phyloP scores from a whole-genome alignment of 108 stramenopile genomes.

The Skeletonema menzelii region DNA sequence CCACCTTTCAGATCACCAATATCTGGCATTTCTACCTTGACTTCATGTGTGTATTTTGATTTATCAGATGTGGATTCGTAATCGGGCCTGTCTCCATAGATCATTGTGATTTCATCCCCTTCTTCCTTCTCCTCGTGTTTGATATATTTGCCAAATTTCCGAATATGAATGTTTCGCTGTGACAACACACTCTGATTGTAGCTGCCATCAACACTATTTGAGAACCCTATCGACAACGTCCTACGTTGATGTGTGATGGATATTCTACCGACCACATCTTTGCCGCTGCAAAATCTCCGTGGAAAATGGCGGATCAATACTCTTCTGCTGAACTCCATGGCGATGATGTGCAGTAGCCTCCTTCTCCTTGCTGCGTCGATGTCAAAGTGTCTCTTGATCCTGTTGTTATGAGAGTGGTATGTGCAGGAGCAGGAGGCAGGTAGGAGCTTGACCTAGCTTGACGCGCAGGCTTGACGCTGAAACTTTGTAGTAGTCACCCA shows the following conservation, averaged over 20 bases:
- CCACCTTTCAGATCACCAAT: slow-evolving; percentile 18
- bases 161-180: neutral
- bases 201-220: neutral
- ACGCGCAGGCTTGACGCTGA: too few relatives aligned
- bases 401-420: too few relatives aligned
- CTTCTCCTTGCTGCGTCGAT: too few relatives aligned
- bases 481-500: too few relatives aligned
- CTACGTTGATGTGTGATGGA: neutral
- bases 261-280: neutral
- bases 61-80: neutral
- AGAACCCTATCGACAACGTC: neutral
- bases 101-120: neutral
- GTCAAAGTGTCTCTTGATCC: too few relatives aligned
- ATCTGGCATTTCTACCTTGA: slow-evolving; percentile 43
- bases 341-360: neutral
- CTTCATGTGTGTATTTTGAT: slow-evolving; percentile 38
- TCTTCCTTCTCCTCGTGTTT: neutral
- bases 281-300: neutral
- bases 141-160: neutral
- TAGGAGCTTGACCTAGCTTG: too few relatives aligned
- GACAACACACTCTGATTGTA: neutral
- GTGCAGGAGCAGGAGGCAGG: too few relatives aligned
- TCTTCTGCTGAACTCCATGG: neutral
- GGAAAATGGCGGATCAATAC: neutral
- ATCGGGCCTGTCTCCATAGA: neutral